Evolutionary conservation across 768 basidiomycete genomes (phyloP).

Genomic region (Dioszegia crocea): DNA sequence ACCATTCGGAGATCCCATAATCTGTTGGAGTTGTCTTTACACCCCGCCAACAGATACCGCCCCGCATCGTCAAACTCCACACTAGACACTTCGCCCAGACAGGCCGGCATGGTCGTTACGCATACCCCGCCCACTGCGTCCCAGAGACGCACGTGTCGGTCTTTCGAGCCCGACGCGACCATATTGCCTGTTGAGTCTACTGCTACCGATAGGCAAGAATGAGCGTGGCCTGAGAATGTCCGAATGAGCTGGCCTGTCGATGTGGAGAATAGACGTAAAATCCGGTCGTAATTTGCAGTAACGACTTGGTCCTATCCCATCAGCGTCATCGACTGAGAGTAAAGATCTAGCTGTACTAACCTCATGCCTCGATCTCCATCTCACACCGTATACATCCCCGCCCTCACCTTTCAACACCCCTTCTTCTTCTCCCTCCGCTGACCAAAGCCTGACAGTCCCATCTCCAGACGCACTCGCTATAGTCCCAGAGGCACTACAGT

Average conservation of each 20-base stretch:
- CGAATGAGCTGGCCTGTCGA: conserved; percentile 39
- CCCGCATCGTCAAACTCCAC: conserved; percentile 45
- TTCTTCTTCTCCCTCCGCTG: conserved; percentile 12
- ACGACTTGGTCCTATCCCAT: conserved; percentile 35
- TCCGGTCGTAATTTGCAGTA: conserved; percentile 45
- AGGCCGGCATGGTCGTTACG: conserved; percentile 36
- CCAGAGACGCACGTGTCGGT: conserved; percentile 46
- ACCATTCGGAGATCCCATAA: conserved; percentile 49
- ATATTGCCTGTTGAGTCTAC: conserved; percentile 40
- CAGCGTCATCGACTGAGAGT: neutral
- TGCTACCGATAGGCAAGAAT: conserved; percentile 36
- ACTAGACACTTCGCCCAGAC: conserved; percentile 46
- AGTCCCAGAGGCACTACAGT: neutral
- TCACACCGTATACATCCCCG: conserved; percentile 47
- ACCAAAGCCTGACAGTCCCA: conserved; percentile 44
- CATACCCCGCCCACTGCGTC: conserved; percentile 46
- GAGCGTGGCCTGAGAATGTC: conserved; percentile 48
- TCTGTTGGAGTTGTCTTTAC: conserved; percentile 47
- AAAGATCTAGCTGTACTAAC: conserved; percentile 8
- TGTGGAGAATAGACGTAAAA: conserved; percentile 43
- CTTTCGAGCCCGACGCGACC: conserved; percentile 47
- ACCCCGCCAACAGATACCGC: conserved; percentile 41
- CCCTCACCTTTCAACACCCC: conserved; percentile 31
- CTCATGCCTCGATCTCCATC: conserved; percentile 34
- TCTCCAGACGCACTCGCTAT: conserved; percentile 43